These are phyloP conservation scores for Lecanosticta acicola DNA, from an alignment of 2,329 filamentous ascomycete genomes.

Conservation along the genomic window DNA sequence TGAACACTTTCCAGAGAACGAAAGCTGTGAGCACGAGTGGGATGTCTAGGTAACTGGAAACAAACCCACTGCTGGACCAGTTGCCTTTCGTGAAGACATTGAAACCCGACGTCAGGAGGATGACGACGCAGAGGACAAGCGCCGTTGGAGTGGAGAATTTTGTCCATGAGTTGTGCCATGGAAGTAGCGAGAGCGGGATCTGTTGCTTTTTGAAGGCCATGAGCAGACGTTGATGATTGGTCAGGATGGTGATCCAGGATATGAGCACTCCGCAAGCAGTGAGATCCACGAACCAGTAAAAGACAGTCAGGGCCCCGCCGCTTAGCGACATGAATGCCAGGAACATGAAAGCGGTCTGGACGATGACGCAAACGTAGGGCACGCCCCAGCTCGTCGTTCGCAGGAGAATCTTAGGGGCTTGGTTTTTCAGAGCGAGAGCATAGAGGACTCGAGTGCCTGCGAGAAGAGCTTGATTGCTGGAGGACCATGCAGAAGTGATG, in stretches of 20 bases:
- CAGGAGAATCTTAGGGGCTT: constrained; percentile 54
- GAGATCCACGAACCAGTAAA: constrained; percentile 59
- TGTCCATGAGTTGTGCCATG: constrained; percentile 36
- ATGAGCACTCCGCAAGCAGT: constrained; percentile 59
- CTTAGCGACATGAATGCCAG: constrained; percentile 27
- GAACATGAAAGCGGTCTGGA: constrained; percentile 27
- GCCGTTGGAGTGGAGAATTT: constrained; percentile 32
- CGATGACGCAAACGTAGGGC: constrained; percentile 23
- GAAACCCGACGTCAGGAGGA: constrained; percentile 28
- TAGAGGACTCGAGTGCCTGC: constrained; percentile 50
- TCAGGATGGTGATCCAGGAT: constrained; percentile 46
- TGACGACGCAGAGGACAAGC: constrained; percentile 26
- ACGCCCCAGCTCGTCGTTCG: constrained; percentile 29
- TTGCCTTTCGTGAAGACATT: constrained; percentile 25
- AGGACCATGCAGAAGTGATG: constrained; percentile 58
- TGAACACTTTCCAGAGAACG: constrained; percentile 23
- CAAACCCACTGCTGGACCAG: constrained; percentile 29
- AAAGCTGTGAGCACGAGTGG: constrained; percentile 23
- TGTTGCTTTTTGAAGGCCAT: constrained; percentile 24
- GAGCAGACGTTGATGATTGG: constrained; percentile 25
- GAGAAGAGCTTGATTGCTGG: constrained; percentile 51
- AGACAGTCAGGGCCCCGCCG: constrained; percentile 54
- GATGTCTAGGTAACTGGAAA: constrained; percentile 33
- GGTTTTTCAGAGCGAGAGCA: constrained; percentile 55
- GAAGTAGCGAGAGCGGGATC: constrained; percentile 20